Conservation (phyloP, 2,329 filamentous ascomycete species). For the Xylariales sp. region DNA sequence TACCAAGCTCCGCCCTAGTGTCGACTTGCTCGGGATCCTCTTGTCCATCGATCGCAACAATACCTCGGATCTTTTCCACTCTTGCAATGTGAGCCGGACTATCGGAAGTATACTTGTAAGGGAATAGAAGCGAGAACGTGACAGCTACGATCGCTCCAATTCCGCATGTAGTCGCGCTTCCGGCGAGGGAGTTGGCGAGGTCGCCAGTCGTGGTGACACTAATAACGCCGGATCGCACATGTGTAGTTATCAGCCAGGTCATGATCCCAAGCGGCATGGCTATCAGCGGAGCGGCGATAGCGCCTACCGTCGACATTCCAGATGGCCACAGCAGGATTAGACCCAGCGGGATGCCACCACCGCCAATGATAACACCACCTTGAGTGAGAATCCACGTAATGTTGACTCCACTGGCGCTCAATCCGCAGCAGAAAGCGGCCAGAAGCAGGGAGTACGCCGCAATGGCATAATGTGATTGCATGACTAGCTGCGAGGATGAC, state of each 20-base stretch:
- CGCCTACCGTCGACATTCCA: constrained; percentile 34
- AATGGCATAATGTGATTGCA: constrained; percentile 27
- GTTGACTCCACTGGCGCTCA: constrained; percentile 31
- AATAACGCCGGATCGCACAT: constrained; percentile 26
- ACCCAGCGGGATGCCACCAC: no score
- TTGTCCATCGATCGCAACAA: no score
- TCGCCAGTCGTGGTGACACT: constrained; percentile 30
- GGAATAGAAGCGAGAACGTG: constrained; percentile 26
- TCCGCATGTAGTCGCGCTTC: constrained; percentile 30
- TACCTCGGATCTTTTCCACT: no score
- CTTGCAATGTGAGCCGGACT: no score
- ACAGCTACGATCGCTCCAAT: constrained; percentile 28
- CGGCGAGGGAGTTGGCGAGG: constrained; percentile 31
- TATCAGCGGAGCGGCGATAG: constrained; percentile 27
- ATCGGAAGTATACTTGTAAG: no score
- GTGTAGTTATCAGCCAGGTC: constrained; percentile 31
- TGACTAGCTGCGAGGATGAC: constrained; percentile 23
- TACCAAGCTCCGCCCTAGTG: no score
- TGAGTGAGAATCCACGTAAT: no score
- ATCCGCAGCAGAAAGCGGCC: constrained; percentile 26
- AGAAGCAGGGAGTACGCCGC: constrained; percentile 26
- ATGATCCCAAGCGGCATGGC: constrained; percentile 26
- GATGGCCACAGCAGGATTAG: constrained; percentile 28
- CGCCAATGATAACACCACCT: no score
- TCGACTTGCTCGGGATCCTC: no score